Base-by-base conservation (phyloP, 2,329 filamentous ascomycete genomes). In the Cercospora nicotianae region DNA sequence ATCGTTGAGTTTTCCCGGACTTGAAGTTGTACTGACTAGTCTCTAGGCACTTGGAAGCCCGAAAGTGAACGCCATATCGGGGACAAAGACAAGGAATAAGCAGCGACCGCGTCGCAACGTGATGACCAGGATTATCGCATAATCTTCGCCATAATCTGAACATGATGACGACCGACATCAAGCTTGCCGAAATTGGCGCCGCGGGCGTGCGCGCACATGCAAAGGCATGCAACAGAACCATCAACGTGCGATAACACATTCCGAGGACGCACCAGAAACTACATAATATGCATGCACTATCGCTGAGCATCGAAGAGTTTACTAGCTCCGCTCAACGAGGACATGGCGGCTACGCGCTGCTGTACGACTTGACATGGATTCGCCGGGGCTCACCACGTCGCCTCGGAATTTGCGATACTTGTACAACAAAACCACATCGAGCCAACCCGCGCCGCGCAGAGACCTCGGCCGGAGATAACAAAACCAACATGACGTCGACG, bases 1-100 rank as follows among this genome's bases (percentile, higher is more conserved):
- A 23, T 63, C 31, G 7, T 57, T 33, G 12, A 59, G 31, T 36
- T n/a, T 57, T 3, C 12, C 53, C 23, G 6, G 31, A 58, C 61
- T 58, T 31, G 48, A 12, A 28, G 36, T 39, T 51, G 59, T 30
- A 48, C 67, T 70, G 45, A 73, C 67, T 59, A 30, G 13, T 18
- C 61, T 13, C 39, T 74, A 92, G 90, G 90, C 60, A 90, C 89
- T 3, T 93, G 90, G 90, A 93, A 93, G 78, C 90, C 90, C 26
- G 89, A 91, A 76, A 86, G 80, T 73, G 87, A 91, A 76, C 85
- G 90, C 70, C 89, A 91, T 74, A 91, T 92, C 73, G 90, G 90
- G 73, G 77, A 78, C 66, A 65, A 74, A 61, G 59, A 66, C 26
- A 51, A 58, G 36, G 16, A 62, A 23, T 65, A 28, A 62, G 57